Conservation (phyloP, 225 moss, liverwort and hornwort genomes). For the Sphagnum tenellum region DNA sequence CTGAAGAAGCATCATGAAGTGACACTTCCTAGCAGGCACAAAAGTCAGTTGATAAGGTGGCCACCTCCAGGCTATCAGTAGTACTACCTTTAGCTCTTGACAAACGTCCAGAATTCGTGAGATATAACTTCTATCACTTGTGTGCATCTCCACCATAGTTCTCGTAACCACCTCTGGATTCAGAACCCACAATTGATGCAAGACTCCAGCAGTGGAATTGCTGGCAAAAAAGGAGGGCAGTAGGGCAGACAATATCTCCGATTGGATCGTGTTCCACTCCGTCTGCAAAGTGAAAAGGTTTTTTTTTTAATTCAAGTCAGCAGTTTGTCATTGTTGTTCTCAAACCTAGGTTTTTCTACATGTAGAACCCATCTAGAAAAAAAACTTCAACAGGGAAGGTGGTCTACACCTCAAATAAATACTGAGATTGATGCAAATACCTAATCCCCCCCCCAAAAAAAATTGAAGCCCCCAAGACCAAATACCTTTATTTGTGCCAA, state of each 20-base stretch:
- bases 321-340: no score
- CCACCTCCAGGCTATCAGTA: no score
- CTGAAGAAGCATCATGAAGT: no score
- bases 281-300: slow-evolving; percentile 16
- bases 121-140: slow-evolving; percentile 37
- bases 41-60: no score
- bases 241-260: slow-evolving; percentile 27
- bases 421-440: no score
- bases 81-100: slow-evolving; percentile 57
- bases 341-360: no score
- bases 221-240: slow-evolving; percentile 26
- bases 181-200: slow-evolving; percentile 66
- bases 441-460: no score
- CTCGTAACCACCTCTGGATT: slow-evolving; percentile 40
- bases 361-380: no score
- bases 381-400: no score
- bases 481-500: slow-evolving; percentile 69
- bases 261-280: slow-evolving; percentile 27
- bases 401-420: no score
- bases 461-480: background rate
- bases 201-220: slow-evolving; percentile 17
- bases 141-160: slow-evolving; percentile 55
- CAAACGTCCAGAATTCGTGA: slow-evolving; percentile 54
- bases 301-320: no score
- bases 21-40: no score